phyloP scores from a whole-genome alignment of 225 moss, liverwort and hornwort species.

The Marchantia paleacea region DNA sequence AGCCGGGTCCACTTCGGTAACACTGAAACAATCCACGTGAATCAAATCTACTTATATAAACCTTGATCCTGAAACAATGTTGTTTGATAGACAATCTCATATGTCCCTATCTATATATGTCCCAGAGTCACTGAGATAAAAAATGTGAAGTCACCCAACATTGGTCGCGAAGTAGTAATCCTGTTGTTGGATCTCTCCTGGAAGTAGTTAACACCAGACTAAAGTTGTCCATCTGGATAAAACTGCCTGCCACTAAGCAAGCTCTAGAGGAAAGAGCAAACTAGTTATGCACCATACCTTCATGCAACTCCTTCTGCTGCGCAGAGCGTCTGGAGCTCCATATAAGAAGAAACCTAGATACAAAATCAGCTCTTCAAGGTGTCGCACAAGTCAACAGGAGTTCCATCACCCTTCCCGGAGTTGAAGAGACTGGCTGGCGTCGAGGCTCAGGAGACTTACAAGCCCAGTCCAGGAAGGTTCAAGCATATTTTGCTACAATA shows the following conservation, averaged over 20 bases:
- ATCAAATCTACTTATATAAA: conserved; percentile 16
- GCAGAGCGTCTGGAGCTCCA: background rate
- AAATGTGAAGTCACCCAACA: conserved; percentile 6
- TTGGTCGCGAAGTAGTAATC: background rate
- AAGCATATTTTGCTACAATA: conserved; percentile 2
- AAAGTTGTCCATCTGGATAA: background rate
- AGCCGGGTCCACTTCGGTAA: background rate
- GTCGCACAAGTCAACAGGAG: conserved; percentile 1
- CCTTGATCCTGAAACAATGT: conserved; percentile 10
- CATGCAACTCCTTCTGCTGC: conserved; percentile 1
- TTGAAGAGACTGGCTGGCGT: background rate
- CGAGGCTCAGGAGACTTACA: background rate
- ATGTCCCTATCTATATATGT: background rate
- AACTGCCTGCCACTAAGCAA: conserved; percentile 6
- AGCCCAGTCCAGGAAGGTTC: conserved; percentile 2
- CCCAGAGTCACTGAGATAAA: conserved; percentile 6
- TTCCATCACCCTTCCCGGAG: background rate
- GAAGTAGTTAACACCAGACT: background rate
- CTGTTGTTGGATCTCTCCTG: background rate
- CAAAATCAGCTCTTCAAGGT: conserved; percentile 17
- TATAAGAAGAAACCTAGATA: conserved; percentile 4
- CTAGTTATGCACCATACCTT: background rate
- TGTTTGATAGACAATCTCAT: background rate
- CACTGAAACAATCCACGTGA: background rate
- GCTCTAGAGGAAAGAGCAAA: background rate